Base-by-base conservation (phyloP, 2,329 filamentous ascomycete genomes). In the Cladosporium cucumerinum region DNA sequence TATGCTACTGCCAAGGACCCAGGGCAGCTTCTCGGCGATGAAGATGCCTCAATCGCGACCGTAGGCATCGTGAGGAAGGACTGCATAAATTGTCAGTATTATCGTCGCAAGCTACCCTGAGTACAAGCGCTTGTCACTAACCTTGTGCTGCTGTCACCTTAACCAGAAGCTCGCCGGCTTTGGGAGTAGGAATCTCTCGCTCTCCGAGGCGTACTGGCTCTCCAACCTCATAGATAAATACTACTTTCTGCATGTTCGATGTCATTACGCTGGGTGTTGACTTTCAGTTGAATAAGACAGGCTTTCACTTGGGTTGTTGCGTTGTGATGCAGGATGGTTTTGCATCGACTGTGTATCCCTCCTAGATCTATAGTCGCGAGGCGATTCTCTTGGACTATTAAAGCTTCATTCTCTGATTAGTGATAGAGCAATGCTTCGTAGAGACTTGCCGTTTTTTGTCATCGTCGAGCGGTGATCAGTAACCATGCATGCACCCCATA, bases 51-150 rank as follows among this genome's bases (percentile, higher is more conserved):
- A 43, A 16, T 66, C 65, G 14, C 65, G 65, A 6, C 65, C 65
- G 10, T 66, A 65, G 23, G 65, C 61, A 52, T 66, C 65, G 14
- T 66, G 65, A 5, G 65, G 65, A n/a, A 66, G 62, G 8, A 66
- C 65, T 65, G 16, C 18, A 32, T 6, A 12, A 2, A n/a, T 8
- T 36, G 30, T 52, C n/a, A 52, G 25, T 16, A 6, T 8, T 28
- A 5, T 5, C 28, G 11, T 8, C 5, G 16, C 3, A 3, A 8
- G 25, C 5, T 49, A n/a, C n/a, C 5, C 21, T 30, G n/a, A n/a
- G n/a, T 32, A 18, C 11, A 28, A 1, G 3, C 43, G 30, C 3
- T 26, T 21, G n/a, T 14, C 26, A 59, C 65, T 54, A 32, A 66
- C 65, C 28, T 61, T 64, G 63, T 11, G 57, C 60, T 18, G 65